phyloP scores from a whole-genome alignment of 2,329 filamentous ascomycete genomes.

The Aureobasidium sp. region DNA sequence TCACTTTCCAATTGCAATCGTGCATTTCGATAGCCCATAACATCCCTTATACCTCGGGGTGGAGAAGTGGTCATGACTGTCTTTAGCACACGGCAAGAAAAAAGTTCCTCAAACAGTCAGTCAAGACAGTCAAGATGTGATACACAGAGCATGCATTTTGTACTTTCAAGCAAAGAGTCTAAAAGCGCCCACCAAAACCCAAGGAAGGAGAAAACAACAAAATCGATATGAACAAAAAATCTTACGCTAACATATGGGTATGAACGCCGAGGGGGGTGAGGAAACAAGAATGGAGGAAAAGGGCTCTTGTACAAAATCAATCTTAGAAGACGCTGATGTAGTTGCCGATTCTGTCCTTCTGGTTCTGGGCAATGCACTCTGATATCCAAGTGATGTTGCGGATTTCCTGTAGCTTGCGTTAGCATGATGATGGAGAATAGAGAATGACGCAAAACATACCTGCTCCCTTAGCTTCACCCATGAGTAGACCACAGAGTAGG shows the following conservation, averaged over 20 bases:
- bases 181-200: neutral
- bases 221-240: constrained; percentile 9
- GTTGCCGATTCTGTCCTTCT: constrained; percentile 97
- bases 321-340: constrained; percentile 90
- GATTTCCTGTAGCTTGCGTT: constrained; percentile 63
- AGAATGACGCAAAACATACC: constrained; percentile 46
- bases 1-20: too few relatives aligned
- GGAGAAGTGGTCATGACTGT: too few relatives aligned
- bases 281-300: neutral
- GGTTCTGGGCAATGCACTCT: constrained; percentile 98
- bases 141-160: neutral
- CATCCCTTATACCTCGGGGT: too few relatives aligned
- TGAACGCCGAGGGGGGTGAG: constrained; percentile 8
- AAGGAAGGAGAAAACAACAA: neutral
- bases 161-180: neutral
- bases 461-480: constrained; percentile 98
- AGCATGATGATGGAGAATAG: constrained; percentile 14
- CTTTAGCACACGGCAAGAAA: neutral
- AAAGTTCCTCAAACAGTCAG: neutral
- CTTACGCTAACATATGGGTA: constrained; percentile 15
- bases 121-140: neutral
- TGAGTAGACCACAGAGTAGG: constrained; percentile 86
- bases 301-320: neutral
- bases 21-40: too few relatives aligned
- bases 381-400: constrained; percentile 99